Evolutionary conservation across 768 basidiomycete genomes (phyloP).

Genomic region (Suillus tomentosus): DNA sequence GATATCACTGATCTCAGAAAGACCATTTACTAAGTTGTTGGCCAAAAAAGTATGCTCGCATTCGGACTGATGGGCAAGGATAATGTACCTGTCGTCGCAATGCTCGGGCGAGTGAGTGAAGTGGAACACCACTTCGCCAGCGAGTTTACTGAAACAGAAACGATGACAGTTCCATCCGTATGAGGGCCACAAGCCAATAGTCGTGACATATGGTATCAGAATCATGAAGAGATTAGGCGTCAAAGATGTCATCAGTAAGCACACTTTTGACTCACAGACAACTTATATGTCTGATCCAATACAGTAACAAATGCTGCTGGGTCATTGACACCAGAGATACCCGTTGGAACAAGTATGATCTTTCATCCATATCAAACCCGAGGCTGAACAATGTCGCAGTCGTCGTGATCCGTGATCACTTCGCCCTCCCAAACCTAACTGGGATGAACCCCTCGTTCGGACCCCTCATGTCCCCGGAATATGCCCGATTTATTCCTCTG

Average conservation of each 20-base stretch:
- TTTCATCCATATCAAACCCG: not conserved
- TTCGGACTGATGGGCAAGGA: conserved; percentile 74
- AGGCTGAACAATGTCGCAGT: conserved; percentile 45
- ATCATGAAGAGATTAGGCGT: conserved; percentile 79
- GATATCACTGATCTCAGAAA: not conserved
- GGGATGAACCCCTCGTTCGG: conserved; percentile 84
- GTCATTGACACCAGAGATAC: conserved; percentile 68
- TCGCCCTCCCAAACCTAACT: conserved; percentile 76
- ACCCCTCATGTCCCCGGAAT: conserved; percentile 54
- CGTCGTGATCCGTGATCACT: conserved; percentile 81
- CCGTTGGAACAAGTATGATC: conserved; percentile 80
- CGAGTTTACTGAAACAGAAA: not conserved
- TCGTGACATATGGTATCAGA: conserved; percentile 78
- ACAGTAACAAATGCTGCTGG: conserved; percentile 90
- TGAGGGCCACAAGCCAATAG: conserved; percentile 73
- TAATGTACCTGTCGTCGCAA: conserved; percentile 82
- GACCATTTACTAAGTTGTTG: conserved; percentile 53
- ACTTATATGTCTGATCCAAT: not conserved
- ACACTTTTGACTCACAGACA: not conserved
- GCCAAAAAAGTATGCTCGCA: conserved; percentile 78
- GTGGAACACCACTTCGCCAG: not conserved
- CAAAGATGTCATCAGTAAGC: conserved; percentile 72
- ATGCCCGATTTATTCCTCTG: conserved; percentile 80
- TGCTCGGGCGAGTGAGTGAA: conserved; percentile 76
- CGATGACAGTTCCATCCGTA: conserved; percentile 74